phyloP scores from a whole-genome alignment of 2,329 filamentous ascomycete species.

The Trichophyton simii region DNA sequence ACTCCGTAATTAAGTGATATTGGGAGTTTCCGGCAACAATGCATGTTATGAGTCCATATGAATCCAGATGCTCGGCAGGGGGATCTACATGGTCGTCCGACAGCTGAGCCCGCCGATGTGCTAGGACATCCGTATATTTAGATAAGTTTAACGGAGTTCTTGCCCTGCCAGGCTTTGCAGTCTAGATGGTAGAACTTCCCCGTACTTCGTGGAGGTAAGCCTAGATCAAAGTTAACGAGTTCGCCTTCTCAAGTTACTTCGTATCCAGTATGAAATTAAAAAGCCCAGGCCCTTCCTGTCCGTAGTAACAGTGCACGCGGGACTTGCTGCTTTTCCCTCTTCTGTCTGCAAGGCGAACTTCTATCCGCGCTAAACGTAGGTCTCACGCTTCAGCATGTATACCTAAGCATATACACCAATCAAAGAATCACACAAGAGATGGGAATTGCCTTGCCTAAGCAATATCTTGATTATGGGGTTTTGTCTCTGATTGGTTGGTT shows the following conservation, averaged over 20 bases:
- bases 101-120: background rate
- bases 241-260: too few species aligned
- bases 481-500: background rate
- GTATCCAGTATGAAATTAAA: too few species aligned
- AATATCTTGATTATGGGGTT: background rate
- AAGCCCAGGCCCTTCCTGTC: too few species aligned
- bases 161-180: background rate
- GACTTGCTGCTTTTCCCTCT: background rate
- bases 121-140: background rate
- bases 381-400: background rate
- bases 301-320: too few species aligned
- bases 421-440: background rate
- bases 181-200: background rate
- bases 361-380: background rate
- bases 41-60: background rate
- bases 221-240: background rate
- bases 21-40: background rate
- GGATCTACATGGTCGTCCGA: background rate
- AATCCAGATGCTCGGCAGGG: background rate
- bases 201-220: background rate
- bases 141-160: background rate
- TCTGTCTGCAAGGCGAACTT: background rate
- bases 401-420: background rate
- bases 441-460: background rate
- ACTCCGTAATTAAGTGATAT: too few species aligned